Evolutionary conservation across 306 rosid species (phyloP).

Genomic region (Fagus sylvatica): DNA sequence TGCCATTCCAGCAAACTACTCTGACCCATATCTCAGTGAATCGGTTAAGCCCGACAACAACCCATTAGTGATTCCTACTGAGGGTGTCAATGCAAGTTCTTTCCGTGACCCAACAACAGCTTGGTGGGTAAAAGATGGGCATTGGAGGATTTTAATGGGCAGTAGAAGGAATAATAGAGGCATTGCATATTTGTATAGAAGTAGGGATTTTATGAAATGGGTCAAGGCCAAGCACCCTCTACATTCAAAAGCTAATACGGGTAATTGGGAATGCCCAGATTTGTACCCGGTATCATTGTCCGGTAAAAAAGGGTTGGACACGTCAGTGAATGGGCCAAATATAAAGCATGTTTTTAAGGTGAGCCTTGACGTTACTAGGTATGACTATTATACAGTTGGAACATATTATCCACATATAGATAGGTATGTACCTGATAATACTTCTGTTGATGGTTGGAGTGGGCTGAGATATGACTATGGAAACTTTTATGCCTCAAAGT

Average conservation of each 20-base stretch:
- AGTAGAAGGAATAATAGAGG: slow-evolving; percentile 50
- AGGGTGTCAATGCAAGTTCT: slow-evolving; percentile 34
- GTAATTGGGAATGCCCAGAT: slow-evolving; percentile 94
- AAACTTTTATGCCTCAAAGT: slow-evolving; percentile 83
- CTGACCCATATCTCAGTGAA: slow-evolving; percentile 59
- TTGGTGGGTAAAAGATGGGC: slow-evolving; percentile 54
- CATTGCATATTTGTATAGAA: slow-evolving; percentile 59
- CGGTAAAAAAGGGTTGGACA: slow-evolving; percentile 50
- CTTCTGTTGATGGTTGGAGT: slow-evolving; percentile 66
- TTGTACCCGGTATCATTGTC: slow-evolving; percentile 60
- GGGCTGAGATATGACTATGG: slow-evolving; percentile 87
- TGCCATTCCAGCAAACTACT: slow-evolving; percentile 55
- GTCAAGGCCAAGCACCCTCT: slow-evolving; percentile 64
- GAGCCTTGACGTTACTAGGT: slow-evolving; percentile 71
- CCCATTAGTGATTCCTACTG: slow-evolving; percentile 42
- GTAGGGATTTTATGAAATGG: slow-evolving; percentile 66
- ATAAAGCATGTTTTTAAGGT: slow-evolving; percentile 68
- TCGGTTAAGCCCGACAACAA: slow-evolving; percentile 72
- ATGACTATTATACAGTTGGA: slow-evolving; percentile 78
- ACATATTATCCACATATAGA: slow-evolving; percentile 39
- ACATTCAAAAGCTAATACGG: slow-evolving; percentile 54
- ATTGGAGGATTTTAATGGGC: slow-evolving; percentile 71
- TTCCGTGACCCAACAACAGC: slow-evolving; percentile 89
- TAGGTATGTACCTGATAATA: slow-evolving; percentile 59
- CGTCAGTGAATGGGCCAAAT: slow-evolving; percentile 30